Percentiles rank a stretch among this genome's conserved stretches.
These are phyloP conservation scores for Fusarium lateritium DNA, from an alignment of 2,329 filamentous ascomycete species.

Conservation along the genomic window DNA sequence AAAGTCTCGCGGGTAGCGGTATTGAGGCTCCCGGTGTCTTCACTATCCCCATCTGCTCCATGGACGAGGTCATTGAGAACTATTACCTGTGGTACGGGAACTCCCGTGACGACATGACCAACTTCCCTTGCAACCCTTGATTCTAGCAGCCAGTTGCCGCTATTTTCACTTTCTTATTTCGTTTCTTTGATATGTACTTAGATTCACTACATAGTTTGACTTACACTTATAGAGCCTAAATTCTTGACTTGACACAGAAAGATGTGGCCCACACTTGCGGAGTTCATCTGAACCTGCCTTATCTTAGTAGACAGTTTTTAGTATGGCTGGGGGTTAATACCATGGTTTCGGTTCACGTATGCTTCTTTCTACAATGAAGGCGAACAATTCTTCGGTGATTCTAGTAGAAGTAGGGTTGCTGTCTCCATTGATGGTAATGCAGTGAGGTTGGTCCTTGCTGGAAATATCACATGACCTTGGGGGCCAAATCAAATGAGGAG, in stretches of 20 bases:
- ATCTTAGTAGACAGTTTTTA: too few relatives aligned
- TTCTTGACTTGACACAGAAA: too few relatives aligned
- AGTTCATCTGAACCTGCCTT: too few relatives aligned
- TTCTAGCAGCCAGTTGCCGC: background rate
- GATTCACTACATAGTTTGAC: background rate
- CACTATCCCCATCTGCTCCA: constrained; percentile 27
- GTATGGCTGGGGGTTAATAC: too few relatives aligned
- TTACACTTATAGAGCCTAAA: too few relatives aligned
- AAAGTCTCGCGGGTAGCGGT: constrained; percentile 16
- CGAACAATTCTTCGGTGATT: background rate
- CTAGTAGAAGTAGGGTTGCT: too few relatives aligned
- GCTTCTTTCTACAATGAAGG: too few relatives aligned
- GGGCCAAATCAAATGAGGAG: background rate
- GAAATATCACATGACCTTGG: constrained; percentile 19
- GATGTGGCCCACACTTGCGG: too few relatives aligned
- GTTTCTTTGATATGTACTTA: background rate
- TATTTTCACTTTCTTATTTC: too few relatives aligned
- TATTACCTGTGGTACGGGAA: constrained; percentile 19
- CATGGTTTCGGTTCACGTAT: too few relatives aligned
- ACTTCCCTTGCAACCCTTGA: constrained; percentile 32
- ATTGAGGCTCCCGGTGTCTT: constrained; percentile 30
- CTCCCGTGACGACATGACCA: constrained; percentile 16
- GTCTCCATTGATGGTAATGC: background rate
- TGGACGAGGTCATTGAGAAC: constrained; percentile 31
- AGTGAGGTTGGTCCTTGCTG: background rate